Evolutionary conservation across 495 filamentous ascomycete species (phyloP), one percentile per base, ranked within the genome.

Genomic region (Filosporella fistucella): DNA sequence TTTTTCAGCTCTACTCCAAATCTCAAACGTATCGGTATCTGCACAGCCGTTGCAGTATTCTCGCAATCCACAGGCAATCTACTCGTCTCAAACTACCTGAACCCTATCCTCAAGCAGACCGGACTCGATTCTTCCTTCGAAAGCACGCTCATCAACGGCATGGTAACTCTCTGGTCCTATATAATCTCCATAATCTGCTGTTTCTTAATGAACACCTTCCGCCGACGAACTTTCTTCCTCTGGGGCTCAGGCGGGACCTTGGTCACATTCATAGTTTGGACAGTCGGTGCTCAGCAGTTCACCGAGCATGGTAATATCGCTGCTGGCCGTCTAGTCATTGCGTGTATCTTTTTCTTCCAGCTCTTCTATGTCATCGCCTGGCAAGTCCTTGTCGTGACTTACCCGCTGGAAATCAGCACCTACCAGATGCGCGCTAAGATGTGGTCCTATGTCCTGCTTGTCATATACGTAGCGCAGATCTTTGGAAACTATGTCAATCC

Each of bases 401-500:
- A 49, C 28, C 54, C 54, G 2, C n/a, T 34, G 20, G 54, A 56
- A 21, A 24, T 52, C 30, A 48, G 38, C 10, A 47, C 53, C 12
- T 42, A 38, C 2, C 8, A 22, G 14, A 52, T 56, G 28, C 36
- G 49, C 1, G 24, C 32, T 3, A 26, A 18, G 10, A 45, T 23
- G 4, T 30, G 44, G 12, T 28, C 45, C 2, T n/a, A n/a, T n/a
- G n/a, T n/a, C n/a, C n/a, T n/a, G n/a, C 11, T 57, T 3, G 54
- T 28, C 11, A 17, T 24, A 8, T 2, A 20, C 14, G 5, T 16
- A 1, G 39, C 37, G 18, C 39, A 34, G 44, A 47, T 77, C 46
- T 69, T 60, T 45, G 73, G 71, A 22, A 73, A 68, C 2, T 82
- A 80, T 51, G 75, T 83, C 41, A 85, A 85, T 61, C 80, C 81